Percentiles rank a stretch among this genome's conserved stretches.
These are phyloP conservation scores for Achlya hypogyna DNA, from an alignment of 352 stramenopile genomes.

Conservation along the genomic window DNA sequence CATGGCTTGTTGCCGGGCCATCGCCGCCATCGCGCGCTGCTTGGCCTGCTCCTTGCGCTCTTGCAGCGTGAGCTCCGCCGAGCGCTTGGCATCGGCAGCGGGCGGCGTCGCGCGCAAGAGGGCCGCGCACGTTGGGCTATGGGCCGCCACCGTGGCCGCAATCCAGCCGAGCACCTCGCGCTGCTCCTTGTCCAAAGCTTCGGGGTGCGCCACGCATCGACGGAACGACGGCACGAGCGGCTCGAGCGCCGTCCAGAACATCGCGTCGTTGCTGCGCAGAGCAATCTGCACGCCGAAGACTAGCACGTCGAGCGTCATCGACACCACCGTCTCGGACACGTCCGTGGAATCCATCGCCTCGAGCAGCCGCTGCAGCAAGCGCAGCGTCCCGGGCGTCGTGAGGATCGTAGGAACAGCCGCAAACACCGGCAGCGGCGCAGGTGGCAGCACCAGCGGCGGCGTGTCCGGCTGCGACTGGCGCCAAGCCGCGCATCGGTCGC, in stretches of 20 bases:
- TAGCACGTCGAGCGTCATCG: constrained; percentile 69
- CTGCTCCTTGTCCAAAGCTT: constrained; percentile 60
- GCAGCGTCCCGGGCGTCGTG: constrained; percentile 54
- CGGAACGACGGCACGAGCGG: constrained; percentile 25
- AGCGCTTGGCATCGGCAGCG: not conserved
- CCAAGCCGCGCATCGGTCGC: constrained; percentile 73
- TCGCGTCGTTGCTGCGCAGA: constrained; percentile 3
- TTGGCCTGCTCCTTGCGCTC: constrained; percentile 70
- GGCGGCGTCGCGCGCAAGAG: constrained; percentile 23
- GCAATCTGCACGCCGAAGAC: constrained; percentile 70
- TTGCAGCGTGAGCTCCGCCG: constrained; percentile 40
- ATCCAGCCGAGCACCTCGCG: constrained; percentile 66
- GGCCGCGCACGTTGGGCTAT: constrained; percentile 35
- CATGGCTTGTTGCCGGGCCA: constrained; percentile 72
- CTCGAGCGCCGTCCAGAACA: constrained; percentile 50
- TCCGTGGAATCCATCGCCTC: constrained; percentile 37
- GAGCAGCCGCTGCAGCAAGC: constrained; percentile 53
- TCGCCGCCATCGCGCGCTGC: constrained; percentile 63
- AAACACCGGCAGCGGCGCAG: constrained; percentile 39
- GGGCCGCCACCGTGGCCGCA: constrained; percentile 42
- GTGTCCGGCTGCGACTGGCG: constrained; percentile 30
- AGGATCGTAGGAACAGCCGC: constrained; percentile 48
- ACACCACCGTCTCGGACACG: constrained; percentile 76
- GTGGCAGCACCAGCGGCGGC: constrained; percentile 26
- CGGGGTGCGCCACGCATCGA: constrained; percentile 24